phyloP scores from a whole-genome alignment of 495 filamentous ascomycete genomes.

The Neurospora sp. region DNA sequence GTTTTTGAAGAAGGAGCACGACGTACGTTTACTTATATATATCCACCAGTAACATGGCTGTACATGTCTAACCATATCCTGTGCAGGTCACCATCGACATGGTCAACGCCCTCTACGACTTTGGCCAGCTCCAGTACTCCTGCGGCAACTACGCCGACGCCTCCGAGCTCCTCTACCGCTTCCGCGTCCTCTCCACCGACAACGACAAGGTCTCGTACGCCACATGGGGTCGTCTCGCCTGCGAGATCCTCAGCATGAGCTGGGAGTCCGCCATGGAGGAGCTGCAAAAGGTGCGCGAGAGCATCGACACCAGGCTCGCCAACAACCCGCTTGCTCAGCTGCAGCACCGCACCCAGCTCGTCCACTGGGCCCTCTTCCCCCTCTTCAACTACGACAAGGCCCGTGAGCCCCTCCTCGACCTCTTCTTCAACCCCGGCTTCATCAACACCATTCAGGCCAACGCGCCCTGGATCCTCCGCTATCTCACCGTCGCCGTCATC shows the following conservation, averaged over 20 bases:
- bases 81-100: slow-evolving; percentile 74
- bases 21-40: not conserved
- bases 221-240: slow-evolving; percentile 93
- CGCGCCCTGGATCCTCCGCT: slow-evolving; percentile 94
- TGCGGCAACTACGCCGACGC: slow-evolving; percentile 86
- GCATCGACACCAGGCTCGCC: slow-evolving; percentile 84
- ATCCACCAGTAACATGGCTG: not conserved
- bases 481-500: slow-evolving; percentile 90
- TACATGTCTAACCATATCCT: not conserved
- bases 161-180: slow-evolving; percentile 84
- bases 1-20: slow-evolving; percentile 88
- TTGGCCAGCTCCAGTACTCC: slow-evolving; percentile 91
- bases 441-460: slow-evolving; percentile 99
- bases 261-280: slow-evolving; percentile 98
- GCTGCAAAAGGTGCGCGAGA: slow-evolving; percentile 84
- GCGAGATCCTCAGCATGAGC: slow-evolving; percentile 82
- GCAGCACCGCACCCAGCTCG: slow-evolving; percentile 87
- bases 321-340: slow-evolving; percentile 92
- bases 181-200: slow-evolving; percentile 93
- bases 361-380: slow-evolving; percentile 97
- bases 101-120: slow-evolving; percentile 90
- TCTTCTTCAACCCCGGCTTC: slow-evolving; percentile 91
- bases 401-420: slow-evolving; percentile 80
- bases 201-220: slow-evolving; percentile 92
- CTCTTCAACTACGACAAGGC: slow-evolving; percentile 96